Evolutionary conservation across 1,284 basidiomycete species (phyloP), one percentile per base, ranked within the genome.

Genomic region (Butyriboletus appendiculatus): DNA sequence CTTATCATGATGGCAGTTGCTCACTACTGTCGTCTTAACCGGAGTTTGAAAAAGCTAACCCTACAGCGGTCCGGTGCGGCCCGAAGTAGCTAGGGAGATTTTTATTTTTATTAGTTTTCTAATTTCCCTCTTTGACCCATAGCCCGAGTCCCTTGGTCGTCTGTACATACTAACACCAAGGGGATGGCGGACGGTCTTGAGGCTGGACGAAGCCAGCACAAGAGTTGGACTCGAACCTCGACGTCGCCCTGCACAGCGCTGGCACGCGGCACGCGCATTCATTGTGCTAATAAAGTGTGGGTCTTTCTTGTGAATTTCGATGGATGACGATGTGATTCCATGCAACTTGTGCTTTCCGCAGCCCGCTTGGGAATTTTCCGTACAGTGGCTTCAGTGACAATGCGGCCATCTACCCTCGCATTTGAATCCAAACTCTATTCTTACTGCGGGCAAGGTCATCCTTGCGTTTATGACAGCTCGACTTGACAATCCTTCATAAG

Each of bases 391-490:
- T 52, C 40, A 14, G 30, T 34, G 40, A 33, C 11, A 16, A 39
- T 35, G 32, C 15, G 48, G n/a, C 5, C 32, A 32, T 14, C 12
- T 32, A 22, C 44, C 44, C 41, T 43, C 33, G 28, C 26, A n/a
- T n/a, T 38, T 33, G 3, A 41, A 41, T 44, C 18, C 30, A 40
- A 58, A 57, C 43, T 53, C 54, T 30, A 46, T 57, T n/a, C 18
- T 30, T 33, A n/a, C 22, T 14, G 22, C 41, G n/a, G 26, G 34
- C 40, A 24, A 24, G n/a, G 38, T 46, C 37, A 39, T 16, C 33
- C 44, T 22, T 14, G 18, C 44, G 15, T 22, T n/a, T 18, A 18
- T 28, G 26, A 3, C 37, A 16, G 18, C 26, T 18, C 6, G 11
- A 15, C 24, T 16, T 24, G 30, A 50, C 12, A 7, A 24, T 3